These are phyloP conservation scores for Ceratocystis eucalypticola DNA, from an alignment of 2,329 filamentous ascomycete species.

Conservation along the genomic window DNA sequence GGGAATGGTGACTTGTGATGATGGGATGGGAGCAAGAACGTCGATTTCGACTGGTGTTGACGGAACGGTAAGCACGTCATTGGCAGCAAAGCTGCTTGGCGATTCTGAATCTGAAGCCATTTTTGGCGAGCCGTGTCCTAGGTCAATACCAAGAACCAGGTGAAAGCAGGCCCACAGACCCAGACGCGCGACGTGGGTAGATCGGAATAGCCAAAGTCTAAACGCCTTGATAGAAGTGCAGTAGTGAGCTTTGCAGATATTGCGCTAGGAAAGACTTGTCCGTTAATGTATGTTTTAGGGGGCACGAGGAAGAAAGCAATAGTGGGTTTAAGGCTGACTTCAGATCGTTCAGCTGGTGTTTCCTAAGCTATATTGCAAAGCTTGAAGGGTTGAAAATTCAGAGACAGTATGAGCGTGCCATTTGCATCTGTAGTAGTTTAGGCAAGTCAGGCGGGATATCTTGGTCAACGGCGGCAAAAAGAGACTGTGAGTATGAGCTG, in stretches of 20 bases:
- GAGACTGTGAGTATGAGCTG: too few species aligned
- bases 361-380: not conserved
- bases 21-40: not conserved
- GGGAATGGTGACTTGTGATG: slow-evolving; percentile 41
- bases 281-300: not conserved
- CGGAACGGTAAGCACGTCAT: slow-evolving; percentile 3
- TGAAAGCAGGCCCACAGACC: not conserved
- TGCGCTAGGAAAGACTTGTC: not conserved
- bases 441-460: not conserved
- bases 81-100: not conserved
- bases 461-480: not conserved
- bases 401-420: not conserved
- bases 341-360: not conserved
- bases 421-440: not conserved
- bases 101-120: slow-evolving; percentile 15
- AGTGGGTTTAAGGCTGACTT: not conserved
- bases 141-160: not conserved
- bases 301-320: not conserved
- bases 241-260: not conserved
- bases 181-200: not conserved
- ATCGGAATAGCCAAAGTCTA: not conserved
- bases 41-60: slow-evolving; percentile 12
- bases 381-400: not conserved
- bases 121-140: not conserved
- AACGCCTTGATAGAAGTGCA: not conserved